These are phyloP conservation scores for Cucumis melo DNA, from an alignment of 306 rosid genomes.

Conservation along the genomic window DNA sequence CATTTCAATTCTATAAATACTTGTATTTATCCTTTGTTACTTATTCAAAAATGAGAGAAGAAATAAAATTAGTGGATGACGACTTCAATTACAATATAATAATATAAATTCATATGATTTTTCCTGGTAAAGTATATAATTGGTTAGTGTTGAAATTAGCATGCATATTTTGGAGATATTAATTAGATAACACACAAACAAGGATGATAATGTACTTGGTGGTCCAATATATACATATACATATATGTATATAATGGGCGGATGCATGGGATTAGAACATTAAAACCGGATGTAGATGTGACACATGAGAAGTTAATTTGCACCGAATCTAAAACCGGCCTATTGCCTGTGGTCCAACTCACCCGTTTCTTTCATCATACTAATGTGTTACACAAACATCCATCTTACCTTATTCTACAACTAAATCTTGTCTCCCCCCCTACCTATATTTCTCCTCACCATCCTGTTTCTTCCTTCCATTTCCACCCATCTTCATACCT, in stretches of 20 bases:
- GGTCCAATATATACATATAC: too few species aligned
- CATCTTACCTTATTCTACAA: not conserved
- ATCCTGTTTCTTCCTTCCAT: not conserved
- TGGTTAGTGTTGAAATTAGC: not conserved
- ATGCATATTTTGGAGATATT: not conserved
- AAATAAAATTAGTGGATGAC: too few species aligned
- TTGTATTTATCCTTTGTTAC: too few species aligned
- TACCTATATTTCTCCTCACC: not conserved
- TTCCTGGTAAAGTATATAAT: too few species aligned
- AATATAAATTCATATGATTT: too few species aligned
- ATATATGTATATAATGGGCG: not conserved
- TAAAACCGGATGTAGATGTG: not conserved
- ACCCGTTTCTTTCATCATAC: not conserved
- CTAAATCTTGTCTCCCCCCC: not conserved
- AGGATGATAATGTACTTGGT: not conserved
- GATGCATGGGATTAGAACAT: not conserved
- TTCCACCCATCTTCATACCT: not conserved
- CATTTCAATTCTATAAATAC: too few species aligned
- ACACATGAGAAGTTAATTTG: not conserved
- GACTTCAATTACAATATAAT: too few species aligned
- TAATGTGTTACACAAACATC: not conserved
- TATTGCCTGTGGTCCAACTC: conserved; percentile 1
- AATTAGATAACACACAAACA: not conserved
- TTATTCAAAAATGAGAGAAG: too few species aligned
- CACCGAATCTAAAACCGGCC: conserved; percentile 8